Evolutionary conservation across 2,329 filamentous ascomycete species (phyloP).

Genomic region (Aspergillus sp.): DNA sequence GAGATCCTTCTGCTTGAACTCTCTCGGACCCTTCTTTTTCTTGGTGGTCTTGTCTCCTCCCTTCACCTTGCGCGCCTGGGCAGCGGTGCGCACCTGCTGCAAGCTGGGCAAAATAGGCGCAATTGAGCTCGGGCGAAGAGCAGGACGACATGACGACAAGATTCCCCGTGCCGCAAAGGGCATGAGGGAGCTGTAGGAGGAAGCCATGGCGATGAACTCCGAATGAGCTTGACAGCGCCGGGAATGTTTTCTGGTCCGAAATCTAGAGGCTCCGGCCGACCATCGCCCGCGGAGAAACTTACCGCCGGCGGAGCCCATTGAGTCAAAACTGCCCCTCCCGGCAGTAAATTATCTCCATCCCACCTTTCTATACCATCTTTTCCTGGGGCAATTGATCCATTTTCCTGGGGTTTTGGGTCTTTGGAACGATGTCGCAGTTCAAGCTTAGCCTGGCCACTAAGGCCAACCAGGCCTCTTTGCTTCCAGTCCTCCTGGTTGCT

Average conservation of each 20-base stretch:
- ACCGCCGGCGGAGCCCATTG: constrained; percentile 26
- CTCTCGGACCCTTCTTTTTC: constrained; percentile 66
- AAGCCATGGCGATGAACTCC: constrained; percentile 34
- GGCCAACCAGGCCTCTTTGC: constrained; percentile 43
- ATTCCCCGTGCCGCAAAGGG: constrained; percentile 38
- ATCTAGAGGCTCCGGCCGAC: constrained; percentile 36
- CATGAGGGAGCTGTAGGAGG: constrained; percentile 36
- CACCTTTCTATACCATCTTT: background rate
- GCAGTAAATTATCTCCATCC: constrained; percentile 14
- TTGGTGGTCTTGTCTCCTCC: constrained; percentile 59
- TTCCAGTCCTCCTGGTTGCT: constrained; percentile 46
- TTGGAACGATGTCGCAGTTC: constrained; percentile 32
- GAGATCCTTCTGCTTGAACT: constrained; percentile 65
- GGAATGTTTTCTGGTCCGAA: constrained; percentile 12
- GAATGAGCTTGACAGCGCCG: background rate
- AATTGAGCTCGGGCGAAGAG: constrained; percentile 34
- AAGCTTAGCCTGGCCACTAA: constrained; percentile 42
- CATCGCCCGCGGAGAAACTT: constrained; percentile 34
- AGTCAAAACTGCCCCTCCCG: constrained; percentile 29
- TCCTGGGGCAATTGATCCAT: background rate
- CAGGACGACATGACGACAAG: constrained; percentile 35
- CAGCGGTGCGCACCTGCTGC: constrained; percentile 40
- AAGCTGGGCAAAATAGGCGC: constrained; percentile 33
- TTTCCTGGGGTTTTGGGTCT: constrained; percentile 4
- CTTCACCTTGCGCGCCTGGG: constrained; percentile 38